Evolutionary conservation across 2,329 filamentous ascomycete species (phyloP).

Genomic region (Torrubiellomyces zombiae): DNA sequence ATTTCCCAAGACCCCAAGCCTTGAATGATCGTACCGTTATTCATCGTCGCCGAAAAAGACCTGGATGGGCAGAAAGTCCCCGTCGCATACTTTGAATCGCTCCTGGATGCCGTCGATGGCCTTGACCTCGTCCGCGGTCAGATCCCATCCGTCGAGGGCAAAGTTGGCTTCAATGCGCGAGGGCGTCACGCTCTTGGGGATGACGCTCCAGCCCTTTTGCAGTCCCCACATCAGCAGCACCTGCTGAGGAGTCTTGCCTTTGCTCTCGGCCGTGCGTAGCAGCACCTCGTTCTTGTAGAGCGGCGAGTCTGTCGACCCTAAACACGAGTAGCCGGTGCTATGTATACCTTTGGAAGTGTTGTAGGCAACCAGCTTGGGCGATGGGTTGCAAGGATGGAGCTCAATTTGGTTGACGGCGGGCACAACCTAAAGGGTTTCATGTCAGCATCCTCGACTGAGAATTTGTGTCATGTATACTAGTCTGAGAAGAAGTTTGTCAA

Average conservation of each 20-base stretch:
- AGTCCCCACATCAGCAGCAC: slow-evolving; percentile 68
- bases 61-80: slow-evolving; percentile 56
- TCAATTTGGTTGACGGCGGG: slow-evolving; percentile 71
- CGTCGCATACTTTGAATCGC: slow-evolving; percentile 69
- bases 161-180: slow-evolving; percentile 62
- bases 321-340: slow-evolving; percentile 56
- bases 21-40: slow-evolving; percentile 24
- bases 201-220: slow-evolving; percentile 65
- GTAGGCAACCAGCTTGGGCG: slow-evolving; percentile 62
- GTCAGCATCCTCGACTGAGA: too few relatives aligned
- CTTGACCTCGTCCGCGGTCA: slow-evolving; percentile 56
- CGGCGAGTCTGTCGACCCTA: slow-evolving; percentile 54
- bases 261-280: slow-evolving; percentile 42
- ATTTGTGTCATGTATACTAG: too few relatives aligned
- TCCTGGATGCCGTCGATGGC: slow-evolving; percentile 51
- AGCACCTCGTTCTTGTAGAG: slow-evolving; percentile 51
- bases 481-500: too few relatives aligned
- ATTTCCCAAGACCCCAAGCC: background rate
- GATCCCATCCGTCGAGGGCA: slow-evolving; percentile 54
- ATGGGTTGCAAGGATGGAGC: slow-evolving; percentile 65
- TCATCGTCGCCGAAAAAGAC: slow-evolving; percentile 77
- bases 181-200: slow-evolving; percentile 68
- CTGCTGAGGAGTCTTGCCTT: slow-evolving; percentile 57
- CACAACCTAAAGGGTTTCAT: slow-evolving; percentile 32
- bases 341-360: slow-evolving; percentile 59